Evolutionary conservation across 163 green algal species (phyloP), one percentile per base, ranked within the genome.

Genomic region (Volvox carteri): DNA sequence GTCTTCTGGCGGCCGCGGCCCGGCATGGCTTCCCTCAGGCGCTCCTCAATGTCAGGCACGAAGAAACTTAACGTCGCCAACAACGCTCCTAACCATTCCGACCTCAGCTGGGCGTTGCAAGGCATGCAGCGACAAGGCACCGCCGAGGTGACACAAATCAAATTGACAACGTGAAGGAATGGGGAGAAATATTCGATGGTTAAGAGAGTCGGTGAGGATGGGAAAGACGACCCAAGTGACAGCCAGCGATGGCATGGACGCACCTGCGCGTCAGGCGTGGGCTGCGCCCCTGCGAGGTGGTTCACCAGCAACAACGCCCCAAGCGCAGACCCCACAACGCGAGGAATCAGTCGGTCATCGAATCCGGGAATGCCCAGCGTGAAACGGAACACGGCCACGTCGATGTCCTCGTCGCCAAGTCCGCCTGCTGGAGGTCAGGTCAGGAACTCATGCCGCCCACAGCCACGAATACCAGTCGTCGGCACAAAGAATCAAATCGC

Each of bases 371-470:
- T 98, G 78, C 97, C 97, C 12, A 99, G 92, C 4, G 97, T 99
- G 91, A 99, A 99, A 18, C 96, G 92, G 62, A 99, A 99, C 7
- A 98, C 96, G 8, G 96, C 96, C 3, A 98, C 90, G 65, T 99
- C 96, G 18, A 97, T 48, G 28, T 95, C 92, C 16, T 93, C 92
- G 70, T 93, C 92, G 16, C 91, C 89, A 7, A 94, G 42, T 5
- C 89, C 86, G 12, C 91, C 91, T 89, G 70, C 42, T 25, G 11
- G n/a, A 54, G n/a, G n/a, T n/a, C n/a, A 58, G 39, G 4, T 52
- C n/a, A 77, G 18, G 48, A 35, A 28, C 21, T 48, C 18, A 12
- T 8, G 33, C 68, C 5, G 35, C 8, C 37, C 33, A 12, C 39
- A n/a, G 35, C 35, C 4, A 28, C 50, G 35, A 79, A 62, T 37